Conservation (phyloP, 2,329 filamentous ascomycete genomes). For the Coniochaeta sp. region DNA sequence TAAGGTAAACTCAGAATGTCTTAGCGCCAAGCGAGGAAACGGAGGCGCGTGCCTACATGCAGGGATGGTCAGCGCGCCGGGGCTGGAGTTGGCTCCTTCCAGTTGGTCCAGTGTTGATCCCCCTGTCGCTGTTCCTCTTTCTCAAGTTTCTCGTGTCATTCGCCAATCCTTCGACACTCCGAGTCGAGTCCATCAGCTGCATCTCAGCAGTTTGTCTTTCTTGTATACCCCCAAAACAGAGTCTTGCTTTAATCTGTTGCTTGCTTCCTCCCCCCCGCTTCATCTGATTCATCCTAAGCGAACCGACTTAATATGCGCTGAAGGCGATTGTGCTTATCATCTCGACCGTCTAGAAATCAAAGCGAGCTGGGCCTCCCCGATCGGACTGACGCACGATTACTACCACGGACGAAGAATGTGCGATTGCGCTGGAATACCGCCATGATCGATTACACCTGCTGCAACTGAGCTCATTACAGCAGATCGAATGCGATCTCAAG, state of each 20-base stretch:
- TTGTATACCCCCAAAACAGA: neutral
- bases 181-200: neutral
- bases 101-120: no score
- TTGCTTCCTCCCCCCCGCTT: no score
- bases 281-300: neutral
- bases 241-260: neutral
- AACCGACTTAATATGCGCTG: neutral
- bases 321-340: neutral
- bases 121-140: no score
- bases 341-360: neutral
- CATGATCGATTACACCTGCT: neutral
- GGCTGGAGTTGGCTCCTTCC: no score
- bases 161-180: neutral
- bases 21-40: no score
- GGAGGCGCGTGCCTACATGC: no score
- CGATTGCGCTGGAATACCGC: neutral
- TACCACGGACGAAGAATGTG: neutral
- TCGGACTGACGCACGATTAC: neutral
- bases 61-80: no score
- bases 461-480: neutral
- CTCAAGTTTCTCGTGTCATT: no score
- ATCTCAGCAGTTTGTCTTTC: neutral
- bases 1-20: no score
- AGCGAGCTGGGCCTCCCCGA: no score
- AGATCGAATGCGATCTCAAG: no score